Conservation (phyloP, 176 grass and related monocot species). For the Carex parvula region DNA sequence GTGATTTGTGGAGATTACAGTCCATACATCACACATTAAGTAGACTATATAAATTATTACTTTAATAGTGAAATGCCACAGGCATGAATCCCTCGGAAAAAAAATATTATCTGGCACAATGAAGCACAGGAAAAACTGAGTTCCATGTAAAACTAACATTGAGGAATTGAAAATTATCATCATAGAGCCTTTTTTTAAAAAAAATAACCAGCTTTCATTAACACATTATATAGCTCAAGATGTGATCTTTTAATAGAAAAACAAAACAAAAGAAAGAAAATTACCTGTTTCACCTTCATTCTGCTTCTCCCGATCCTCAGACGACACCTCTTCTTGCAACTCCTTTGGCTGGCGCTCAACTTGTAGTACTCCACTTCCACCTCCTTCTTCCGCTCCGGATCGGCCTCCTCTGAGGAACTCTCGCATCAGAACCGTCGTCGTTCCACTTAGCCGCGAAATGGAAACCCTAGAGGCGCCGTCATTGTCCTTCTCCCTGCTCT, state of each 20-base stretch:
- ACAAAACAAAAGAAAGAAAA: not conserved
- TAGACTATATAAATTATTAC: not conserved
- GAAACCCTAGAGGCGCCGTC: too few relatives aligned
- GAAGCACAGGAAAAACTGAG: not conserved
- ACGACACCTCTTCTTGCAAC: slow-evolving; percentile 26
- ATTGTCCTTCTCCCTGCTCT: too few relatives aligned
- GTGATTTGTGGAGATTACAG: not conserved
- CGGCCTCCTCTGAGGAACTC: not conserved
- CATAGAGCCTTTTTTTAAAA: not conserved
- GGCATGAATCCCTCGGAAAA: not conserved
- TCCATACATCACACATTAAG: not conserved
- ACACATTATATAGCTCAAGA: not conserved
- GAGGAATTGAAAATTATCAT: not conserved
- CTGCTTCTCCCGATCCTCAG: slow-evolving; percentile 9
- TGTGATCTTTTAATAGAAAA: not conserved
- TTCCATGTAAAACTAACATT: not conserved
- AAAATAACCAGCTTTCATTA: too few relatives aligned
- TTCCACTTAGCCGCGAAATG: too few relatives aligned
- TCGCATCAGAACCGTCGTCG: too few relatives aligned
- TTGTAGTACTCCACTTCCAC: slow-evolving; percentile 15
- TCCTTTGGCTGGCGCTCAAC: slow-evolving; percentile 5
- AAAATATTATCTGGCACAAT: not conserved
- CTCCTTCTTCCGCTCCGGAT: slow-evolving; percentile 16
- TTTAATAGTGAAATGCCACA: not conserved
- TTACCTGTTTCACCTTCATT: slow-evolving; percentile 19